Conservation (phyloP, 176 grass and related monocot genomes). For the Chloris gayana region DNA sequence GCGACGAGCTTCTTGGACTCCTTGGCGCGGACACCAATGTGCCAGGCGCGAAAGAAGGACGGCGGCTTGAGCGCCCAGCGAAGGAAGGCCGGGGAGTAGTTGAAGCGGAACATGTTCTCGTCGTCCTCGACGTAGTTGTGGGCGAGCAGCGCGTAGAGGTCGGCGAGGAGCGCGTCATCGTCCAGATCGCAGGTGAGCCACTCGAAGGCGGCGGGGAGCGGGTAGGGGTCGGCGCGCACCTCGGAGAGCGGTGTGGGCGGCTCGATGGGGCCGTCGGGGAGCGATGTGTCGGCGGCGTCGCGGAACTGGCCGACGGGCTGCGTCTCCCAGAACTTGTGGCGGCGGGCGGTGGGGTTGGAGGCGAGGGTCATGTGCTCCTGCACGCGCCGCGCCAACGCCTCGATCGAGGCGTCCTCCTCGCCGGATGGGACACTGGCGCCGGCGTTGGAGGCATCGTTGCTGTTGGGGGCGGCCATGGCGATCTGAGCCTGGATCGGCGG, state of each 20-base stretch:
- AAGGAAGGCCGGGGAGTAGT: slow-evolving; percentile 93
- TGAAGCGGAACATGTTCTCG: slow-evolving; percentile 99
- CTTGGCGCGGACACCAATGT: slow-evolving; percentile 98
- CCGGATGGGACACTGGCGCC: slow-evolving; percentile 24
- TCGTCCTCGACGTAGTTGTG: slow-evolving; percentile 99
- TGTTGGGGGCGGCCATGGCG: slow-evolving; percentile 58
- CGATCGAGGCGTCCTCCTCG: slow-evolving; percentile 56
- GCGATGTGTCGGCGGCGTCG: slow-evolving; percentile 58
- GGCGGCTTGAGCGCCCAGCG: slow-evolving; percentile 93
- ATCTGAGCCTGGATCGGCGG: slow-evolving; percentile 50
- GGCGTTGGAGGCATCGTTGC: slow-evolving; percentile 14
- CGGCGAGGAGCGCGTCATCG: slow-evolving; percentile 70
- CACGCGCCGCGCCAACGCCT: slow-evolving; percentile 70
- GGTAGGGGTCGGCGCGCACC: slow-evolving; percentile 91
- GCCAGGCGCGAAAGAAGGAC: slow-evolving; percentile 87
- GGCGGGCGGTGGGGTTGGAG: slow-evolving; percentile 55
- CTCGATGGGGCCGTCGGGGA: slow-evolving; percentile 85
- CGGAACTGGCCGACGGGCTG: slow-evolving; percentile 94
- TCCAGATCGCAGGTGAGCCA: slow-evolving; percentile 99
- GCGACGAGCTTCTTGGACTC: slow-evolving; percentile 88
- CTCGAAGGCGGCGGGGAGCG: slow-evolving; percentile 83
- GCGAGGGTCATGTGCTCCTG: slow-evolving; percentile 69
- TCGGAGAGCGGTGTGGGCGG: slow-evolving; percentile 66
- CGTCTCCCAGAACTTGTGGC: slow-evolving; percentile 98
- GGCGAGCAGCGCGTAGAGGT: slow-evolving; percentile 87